Percentiles rank a stretch among this genome's conserved stretches.
Conservation (phyloP, 352 stramenopile genomes). For the Phytophthora citricola region DNA sequence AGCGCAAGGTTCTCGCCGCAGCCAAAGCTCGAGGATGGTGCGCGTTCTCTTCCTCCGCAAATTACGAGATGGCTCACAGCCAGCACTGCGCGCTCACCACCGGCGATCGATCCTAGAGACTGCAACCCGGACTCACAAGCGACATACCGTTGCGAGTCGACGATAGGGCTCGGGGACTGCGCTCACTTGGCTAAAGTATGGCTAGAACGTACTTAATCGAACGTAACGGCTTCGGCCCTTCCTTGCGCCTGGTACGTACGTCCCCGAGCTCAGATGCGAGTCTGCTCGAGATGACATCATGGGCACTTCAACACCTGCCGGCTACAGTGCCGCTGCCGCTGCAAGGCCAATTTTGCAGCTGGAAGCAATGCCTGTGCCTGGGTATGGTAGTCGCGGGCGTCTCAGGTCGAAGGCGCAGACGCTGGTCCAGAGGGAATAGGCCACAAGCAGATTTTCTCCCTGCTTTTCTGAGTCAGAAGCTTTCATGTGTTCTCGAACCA, state of each 20-base stretch:
- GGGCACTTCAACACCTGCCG: conserved; percentile 24
- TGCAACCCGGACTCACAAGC: conserved; percentile 36
- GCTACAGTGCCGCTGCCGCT: neutral
- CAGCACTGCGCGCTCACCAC: conserved; percentile 16
- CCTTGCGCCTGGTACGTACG: conserved; percentile 24
- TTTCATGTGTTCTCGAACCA: conserved; percentile 1
- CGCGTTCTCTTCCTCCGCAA: conserved; percentile 26
- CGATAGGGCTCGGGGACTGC: conserved; percentile 6
- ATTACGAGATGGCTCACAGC: conserved; percentile 39
- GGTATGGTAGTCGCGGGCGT: conserved; percentile 1
- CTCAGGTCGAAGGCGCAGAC: neutral
- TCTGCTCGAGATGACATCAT: conserved; percentile 32
- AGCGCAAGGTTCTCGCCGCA: conserved; percentile 11
- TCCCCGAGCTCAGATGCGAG: conserved; percentile 19
- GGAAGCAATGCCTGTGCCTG: neutral
- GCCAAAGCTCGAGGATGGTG: neutral
- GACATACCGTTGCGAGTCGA: conserved; percentile 30
- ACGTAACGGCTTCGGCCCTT: neutral
- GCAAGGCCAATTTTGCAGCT: conserved; percentile 6
- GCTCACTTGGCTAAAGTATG: conserved; percentile 24
- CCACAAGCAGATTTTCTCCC: neutral
- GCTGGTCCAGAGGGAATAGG: neutral
- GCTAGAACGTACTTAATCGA: neutral
- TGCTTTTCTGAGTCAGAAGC: conserved; percentile 25
- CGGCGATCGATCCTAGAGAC: conserved; percentile 26